phyloP scores from a whole-genome alignment of 768 basidiomycete species.

The Amanita subjunquillea region DNA sequence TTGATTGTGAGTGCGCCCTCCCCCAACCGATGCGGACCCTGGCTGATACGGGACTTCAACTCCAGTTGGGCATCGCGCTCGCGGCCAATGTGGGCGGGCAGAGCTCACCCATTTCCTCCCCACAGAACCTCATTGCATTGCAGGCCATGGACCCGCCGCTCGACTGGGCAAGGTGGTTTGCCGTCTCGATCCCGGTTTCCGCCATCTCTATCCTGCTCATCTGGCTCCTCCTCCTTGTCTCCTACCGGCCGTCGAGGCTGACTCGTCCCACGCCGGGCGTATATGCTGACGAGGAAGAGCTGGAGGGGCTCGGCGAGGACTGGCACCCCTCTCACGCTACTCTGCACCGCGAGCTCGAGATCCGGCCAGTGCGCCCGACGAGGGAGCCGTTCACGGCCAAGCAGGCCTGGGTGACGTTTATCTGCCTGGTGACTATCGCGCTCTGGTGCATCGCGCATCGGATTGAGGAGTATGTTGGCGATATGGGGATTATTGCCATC shows the following conservation, averaged over 20 bases:
- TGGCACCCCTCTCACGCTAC: neutral
- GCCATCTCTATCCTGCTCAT: conserved; percentile 78
- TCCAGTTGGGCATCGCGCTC: conserved; percentile 89
- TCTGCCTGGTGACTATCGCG: conserved; percentile 76
- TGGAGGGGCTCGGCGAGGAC: conserved; percentile 51
- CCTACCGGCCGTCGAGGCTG: conserved; percentile 65
- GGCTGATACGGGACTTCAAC: neutral
- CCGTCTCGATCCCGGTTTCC: conserved; percentile 88
- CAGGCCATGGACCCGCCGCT: conserved; percentile 76
- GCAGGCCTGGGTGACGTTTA: conserved; percentile 84
- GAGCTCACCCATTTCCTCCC: conserved; percentile 94
- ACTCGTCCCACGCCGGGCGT: conserved; percentile 40
- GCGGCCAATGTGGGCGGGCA: conserved; percentile 98
- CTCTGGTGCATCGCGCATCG: conserved; percentile 85
- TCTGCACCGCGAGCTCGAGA: conserved; percentile 16
- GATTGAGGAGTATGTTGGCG: conserved; percentile 71
- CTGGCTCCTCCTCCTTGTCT: conserved; percentile 80
- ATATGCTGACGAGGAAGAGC: no score
- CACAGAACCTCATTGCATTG: conserved; percentile 93
- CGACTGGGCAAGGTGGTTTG: conserved; percentile 91
- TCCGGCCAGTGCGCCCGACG: conserved; percentile 76
- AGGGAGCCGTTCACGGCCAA: conserved; percentile 72
- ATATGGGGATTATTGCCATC: conserved; percentile 97
- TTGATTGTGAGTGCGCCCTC: conserved; percentile 59
- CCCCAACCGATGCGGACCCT: no score